Base-by-base conservation (phyloP, 228 moss, liverwort and hornwort genomes). In the Sphagnum fallax region DNA sequence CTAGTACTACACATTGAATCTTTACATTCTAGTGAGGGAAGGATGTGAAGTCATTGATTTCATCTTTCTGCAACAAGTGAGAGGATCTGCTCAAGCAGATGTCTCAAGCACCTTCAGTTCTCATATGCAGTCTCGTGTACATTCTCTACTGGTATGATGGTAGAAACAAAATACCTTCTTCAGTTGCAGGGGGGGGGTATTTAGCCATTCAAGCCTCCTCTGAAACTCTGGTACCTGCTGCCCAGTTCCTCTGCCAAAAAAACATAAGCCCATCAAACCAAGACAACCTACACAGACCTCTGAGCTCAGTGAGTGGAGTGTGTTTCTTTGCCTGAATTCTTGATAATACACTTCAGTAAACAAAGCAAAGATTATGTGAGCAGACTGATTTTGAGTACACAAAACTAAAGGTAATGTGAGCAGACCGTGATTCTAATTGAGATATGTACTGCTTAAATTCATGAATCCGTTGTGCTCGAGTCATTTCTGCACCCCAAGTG, bases 201-300 rank as follows among this genome's bases (percentile, higher is more conserved):
- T 97, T 50, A 97, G 77, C 96, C 96, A 97, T 73, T 93, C 91
- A 59, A 97, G 81, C 77, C 86, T 91, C 61, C 89, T 77, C 72
- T 89, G 80, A 67, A 97, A 97, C 50, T 97, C 93, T 58, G 79
- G 80, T 13, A 97, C 91, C 70, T 47, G 64, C 68, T 91, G 85
- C 65, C 93, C 91, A 52, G 79, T 64, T 74, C 82, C 76, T 74
- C 93, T 81, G 68, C 62, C 62, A 48, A 32, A 32, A 32, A 32
- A 32, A 1, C 32, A 32, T 32, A 18, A 7, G 6, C 52, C 16
- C 4, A 15, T 60, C 11, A 60, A 60, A 11, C 15, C 32, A 32
- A 32, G 32, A 32, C 32, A 32, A 32, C 32, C 32, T 32, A 32
- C 32, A 32, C 32, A 32, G 32, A 32, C 32, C 32, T 32, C 32